Evolutionary conservation across 768 basidiomycete genomes (phyloP), one percentile per base, ranked within the genome.

Genomic region (Hortiboletus campestris): DNA sequence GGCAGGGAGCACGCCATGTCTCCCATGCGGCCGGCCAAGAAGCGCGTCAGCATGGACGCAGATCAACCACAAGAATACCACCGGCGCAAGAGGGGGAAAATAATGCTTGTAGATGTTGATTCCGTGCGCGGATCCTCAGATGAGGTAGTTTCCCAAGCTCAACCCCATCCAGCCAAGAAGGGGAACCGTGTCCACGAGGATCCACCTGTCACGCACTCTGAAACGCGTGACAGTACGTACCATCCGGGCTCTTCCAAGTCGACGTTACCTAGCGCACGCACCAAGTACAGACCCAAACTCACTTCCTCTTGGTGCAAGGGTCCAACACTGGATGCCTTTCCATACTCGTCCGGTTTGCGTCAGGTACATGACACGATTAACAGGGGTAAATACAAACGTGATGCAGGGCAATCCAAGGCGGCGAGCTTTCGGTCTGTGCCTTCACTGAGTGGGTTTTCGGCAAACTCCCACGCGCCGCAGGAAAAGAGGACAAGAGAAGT

Each of bases 11-110:
- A 44, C 17, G 68, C 68, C 49, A 64, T 65, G 49, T 76, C 79
- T 6, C 76, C 79, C 48, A 71, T 75, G 69, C 73, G 78, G 58
- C 67, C 63, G 28, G 71, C 78, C 22, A 75, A 65, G 61, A 86
- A 85, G 70, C 82, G 84, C 59, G 69, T 73, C 56, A 75, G 66
- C 34, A 67, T 71, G 36, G 67, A 65, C 35, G 62, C 34, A 54
- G 61, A 66, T 55, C 53, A 38, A 43, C 51, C 60, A 19, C 47
- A 59, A 55, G 64, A 63, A 60, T 51, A 51, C 14, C 63, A 34
- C 41, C 63, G 54, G 20, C 65, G 61, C 47, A 75, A 76, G 56
- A 74, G 66, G 61, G 69, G 69, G 35, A 75, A 72, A 60, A 62
- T 40, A 3, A 46, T 47, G 51, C 46, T 48, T 47, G 57, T 52